Conservation (phyloP, 2,329 filamentous ascomycete genomes). For the Colletotrichum scovillei region DNA sequence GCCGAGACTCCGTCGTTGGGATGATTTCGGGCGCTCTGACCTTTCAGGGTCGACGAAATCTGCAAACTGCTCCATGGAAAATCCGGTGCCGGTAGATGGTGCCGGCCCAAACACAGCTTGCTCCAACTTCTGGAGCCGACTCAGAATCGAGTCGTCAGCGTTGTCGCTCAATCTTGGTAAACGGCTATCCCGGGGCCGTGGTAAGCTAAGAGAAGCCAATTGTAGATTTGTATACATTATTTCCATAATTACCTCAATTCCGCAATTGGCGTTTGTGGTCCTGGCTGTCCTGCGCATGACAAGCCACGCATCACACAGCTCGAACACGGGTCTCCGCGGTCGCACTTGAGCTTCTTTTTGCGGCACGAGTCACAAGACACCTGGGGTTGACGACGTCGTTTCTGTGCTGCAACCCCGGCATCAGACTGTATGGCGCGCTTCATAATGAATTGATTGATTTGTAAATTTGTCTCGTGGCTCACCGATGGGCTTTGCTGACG, state of each 20-base stretch:
- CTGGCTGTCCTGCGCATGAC: slow-evolving; percentile 38
- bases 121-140: slow-evolving; percentile 42
- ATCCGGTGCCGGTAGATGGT: not conserved
- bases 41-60: too few relatives aligned
- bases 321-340: slow-evolving; percentile 42
- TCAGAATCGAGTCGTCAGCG: slow-evolving; percentile 35
- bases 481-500: not conserved
- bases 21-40: rapidly evolving
- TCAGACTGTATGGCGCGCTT: slow-evolving; percentile 13
- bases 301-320: slow-evolving; percentile 43
- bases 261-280: not conserved
- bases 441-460: not conserved
- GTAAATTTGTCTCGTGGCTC: not conserved
- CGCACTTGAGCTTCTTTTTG: slow-evolving; percentile 47
- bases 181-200: not conserved
- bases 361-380: slow-evolving; percentile 47
- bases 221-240: not conserved
- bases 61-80: not conserved
- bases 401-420: not conserved
- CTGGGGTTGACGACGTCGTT: slow-evolving; percentile 42
- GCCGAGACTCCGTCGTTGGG: not conserved
- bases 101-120: slow-evolving; percentile 41
- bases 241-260: not conserved
- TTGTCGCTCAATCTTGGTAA: not conserved
- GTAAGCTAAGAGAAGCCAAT: not conserved